A percentile compares a stretch with the other conserved stretches of the same genome.
phyloP scores from a whole-genome alignment of 805 yeast species.

The Spathaspora girioi region DNA sequence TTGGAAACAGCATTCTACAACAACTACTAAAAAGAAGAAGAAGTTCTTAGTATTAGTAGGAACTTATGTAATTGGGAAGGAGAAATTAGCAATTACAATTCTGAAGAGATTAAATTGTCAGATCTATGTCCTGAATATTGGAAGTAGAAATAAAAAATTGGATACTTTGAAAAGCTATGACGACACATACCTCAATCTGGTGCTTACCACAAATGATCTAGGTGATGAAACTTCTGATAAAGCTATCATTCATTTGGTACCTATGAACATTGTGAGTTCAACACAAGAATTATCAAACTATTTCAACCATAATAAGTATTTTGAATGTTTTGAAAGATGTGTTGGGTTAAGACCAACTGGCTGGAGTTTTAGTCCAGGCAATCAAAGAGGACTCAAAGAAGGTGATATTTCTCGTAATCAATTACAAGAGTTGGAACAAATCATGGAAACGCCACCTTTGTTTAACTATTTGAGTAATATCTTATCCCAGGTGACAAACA shows the following conservation, averaged over 20 bases:
- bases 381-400: background rate
- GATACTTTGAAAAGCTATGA: constrained; percentile 44
- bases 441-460: constrained; percentile 16
- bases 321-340: constrained; percentile 50
- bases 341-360: constrained; percentile 88
- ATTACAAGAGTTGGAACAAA: constrained; percentile 8
- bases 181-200: constrained; percentile 36
- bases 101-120: constrained; percentile 51
- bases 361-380: constrained; percentile 59
- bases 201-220: constrained; percentile 26
- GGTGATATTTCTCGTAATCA: constrained; percentile 9
- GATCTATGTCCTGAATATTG: constrained; percentile 49
- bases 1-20: constrained; percentile 8
- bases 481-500: constrained; percentile 22
- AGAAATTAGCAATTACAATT: constrained; percentile 68
- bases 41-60: constrained; percentile 68
- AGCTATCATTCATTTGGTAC: constrained; percentile 62
- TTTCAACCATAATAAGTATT: constrained; percentile 43
- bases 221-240: constrained; percentile 42
- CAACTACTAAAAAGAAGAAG: constrained; percentile 22
- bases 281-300: constrained; percentile 46
- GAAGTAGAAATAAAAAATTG: constrained; percentile 39
- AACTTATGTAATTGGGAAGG: constrained; percentile 91
- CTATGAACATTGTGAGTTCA: constrained; percentile 55
- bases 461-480: constrained; percentile 26